Percentiles rank a stretch among this genome's conserved stretches.
Conservation (phyloP, 805 yeast genomes). For the Candida ovalis region DNA sequence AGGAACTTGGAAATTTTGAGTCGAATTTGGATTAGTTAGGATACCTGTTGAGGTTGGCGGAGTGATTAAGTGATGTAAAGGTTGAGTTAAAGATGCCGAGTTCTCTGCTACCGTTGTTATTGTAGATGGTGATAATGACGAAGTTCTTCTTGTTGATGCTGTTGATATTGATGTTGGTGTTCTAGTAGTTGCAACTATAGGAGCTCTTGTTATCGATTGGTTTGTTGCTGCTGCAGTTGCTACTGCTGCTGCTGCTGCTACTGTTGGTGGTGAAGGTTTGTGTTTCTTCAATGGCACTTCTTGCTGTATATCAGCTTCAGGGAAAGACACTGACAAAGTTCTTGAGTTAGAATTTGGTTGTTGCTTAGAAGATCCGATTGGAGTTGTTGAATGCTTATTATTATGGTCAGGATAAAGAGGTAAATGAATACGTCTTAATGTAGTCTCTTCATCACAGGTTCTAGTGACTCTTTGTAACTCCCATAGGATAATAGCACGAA, state of each 20-base stretch:
- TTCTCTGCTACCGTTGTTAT: background rate
- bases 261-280: background rate
- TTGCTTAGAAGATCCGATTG: background rate
- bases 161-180: background rate
- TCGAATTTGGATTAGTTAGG: background rate
- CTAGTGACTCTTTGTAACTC: slow-evolving; percentile 36
- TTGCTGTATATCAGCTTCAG: background rate
- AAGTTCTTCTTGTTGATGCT: background rate
- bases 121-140: too few species aligned
- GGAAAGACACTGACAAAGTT: background rate
- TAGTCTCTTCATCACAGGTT: slow-evolving; percentile 22
- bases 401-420: slow-evolving; percentile 15
- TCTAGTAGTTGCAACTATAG: background rate
- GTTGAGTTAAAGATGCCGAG: too few species aligned
- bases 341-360: background rate
- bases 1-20: background rate
- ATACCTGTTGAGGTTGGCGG: background rate
- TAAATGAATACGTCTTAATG: slow-evolving; percentile 27
- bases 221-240: background rate
- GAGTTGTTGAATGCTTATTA: background rate
- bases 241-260: background rate
- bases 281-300: background rate
- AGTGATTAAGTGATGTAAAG: too few species aligned
- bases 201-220: too few species aligned
- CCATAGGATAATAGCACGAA: slow-evolving; percentile 40